phyloP scores from a whole-genome alignment of 192 early-diverging fungal genomes.

The Globomyces pollinis-pini region DNA sequence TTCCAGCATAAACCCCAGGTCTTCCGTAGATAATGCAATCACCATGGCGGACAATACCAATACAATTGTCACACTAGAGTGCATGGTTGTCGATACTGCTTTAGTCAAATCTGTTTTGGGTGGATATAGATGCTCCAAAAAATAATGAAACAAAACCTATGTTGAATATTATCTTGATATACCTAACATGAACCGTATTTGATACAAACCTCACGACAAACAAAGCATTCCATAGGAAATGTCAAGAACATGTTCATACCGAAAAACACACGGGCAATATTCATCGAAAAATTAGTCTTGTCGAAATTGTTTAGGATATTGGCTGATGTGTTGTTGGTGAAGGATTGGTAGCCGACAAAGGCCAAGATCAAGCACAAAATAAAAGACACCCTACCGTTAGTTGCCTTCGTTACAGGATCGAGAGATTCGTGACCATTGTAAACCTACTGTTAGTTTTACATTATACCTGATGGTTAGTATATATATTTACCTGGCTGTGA shows the following conservation, averaged over 20 bases:
- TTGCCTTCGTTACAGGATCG: constrained; percentile 40
- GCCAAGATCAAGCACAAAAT: constrained; percentile 23
- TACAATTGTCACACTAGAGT: constrained; percentile 60
- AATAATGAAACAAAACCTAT: constrained; percentile 1
- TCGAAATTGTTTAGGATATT: constrained; percentile 91
- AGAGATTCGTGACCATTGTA: constrained; percentile 72
- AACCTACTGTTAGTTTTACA: no score
- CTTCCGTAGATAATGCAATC: constrained; percentile 67
- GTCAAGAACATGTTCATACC: constrained; percentile 95
- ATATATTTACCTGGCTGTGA: no score
- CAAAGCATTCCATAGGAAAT: constrained; percentile 82
- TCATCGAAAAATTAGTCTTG: constrained; percentile 40
- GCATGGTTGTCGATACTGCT: constrained; percentile 30
- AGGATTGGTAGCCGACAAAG: constrained; percentile 65
- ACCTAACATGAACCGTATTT: neutral
- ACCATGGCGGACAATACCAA: constrained; percentile 54
- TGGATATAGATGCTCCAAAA: neutral
- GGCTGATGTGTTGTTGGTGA: constrained; percentile 76
- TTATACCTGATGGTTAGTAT: no score
- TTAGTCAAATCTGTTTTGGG: constrained; percentile 12
- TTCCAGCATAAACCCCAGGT: constrained; percentile 81
- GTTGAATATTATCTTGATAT: neutral
- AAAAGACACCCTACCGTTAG: neutral
- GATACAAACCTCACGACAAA: constrained; percentile 36
- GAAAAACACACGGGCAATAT: constrained; percentile 77